Percentiles rank a stretch among this genome's conserved stretches.
Evolutionary conservation across 345 rosid species (phyloP).

Genomic region (Rhodamnia rubescens): DNA sequence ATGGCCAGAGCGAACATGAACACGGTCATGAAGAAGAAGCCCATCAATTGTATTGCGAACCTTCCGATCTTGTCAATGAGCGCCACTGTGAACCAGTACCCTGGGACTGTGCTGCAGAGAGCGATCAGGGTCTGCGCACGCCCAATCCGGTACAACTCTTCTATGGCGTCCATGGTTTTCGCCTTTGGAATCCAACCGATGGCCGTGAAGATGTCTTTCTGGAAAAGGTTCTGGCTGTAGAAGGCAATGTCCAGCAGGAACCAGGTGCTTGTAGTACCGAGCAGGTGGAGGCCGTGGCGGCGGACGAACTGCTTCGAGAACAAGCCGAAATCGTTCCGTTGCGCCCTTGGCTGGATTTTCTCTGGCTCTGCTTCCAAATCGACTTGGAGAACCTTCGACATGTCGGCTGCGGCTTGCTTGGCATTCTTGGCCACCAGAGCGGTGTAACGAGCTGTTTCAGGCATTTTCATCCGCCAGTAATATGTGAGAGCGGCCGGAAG

Average conservation of each 20-base stretch:
- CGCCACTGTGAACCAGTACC: constrained; percentile 12
- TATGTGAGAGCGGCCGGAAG: constrained; percentile 67
- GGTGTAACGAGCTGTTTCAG: constrained; percentile 77
- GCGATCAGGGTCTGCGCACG: constrained; percentile 10
- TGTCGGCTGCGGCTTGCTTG: constrained; percentile 8
- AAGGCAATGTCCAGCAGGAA: constrained; percentile 29
- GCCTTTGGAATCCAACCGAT: constrained; percentile 11
- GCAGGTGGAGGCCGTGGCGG: constrained; percentile 34
- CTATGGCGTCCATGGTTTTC: background rate
- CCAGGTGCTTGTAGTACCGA: constrained; percentile 34
- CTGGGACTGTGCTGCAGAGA: constrained; percentile 12
- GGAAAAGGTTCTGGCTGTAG: constrained; percentile 23
- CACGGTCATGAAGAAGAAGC: constrained; percentile 11
- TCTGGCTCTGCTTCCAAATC: constrained; percentile 11
- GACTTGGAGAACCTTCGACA: constrained; percentile 11
- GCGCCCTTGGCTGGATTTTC: background rate
- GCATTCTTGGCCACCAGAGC: constrained; percentile 12
- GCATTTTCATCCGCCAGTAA: constrained; percentile 81
- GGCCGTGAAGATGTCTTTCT: constrained; percentile 23
- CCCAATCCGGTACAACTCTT: constrained; percentile 1
- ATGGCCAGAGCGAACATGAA: constrained; percentile 10
- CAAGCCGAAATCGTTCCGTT: constrained; percentile 1
- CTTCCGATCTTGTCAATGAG: constrained; percentile 6
- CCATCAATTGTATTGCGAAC: constrained; percentile 7
- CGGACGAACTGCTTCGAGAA: constrained; percentile 15